phyloP scores from a whole-genome alignment of 176 grass and related monocot genomes.

The Carex pumila region DNA sequence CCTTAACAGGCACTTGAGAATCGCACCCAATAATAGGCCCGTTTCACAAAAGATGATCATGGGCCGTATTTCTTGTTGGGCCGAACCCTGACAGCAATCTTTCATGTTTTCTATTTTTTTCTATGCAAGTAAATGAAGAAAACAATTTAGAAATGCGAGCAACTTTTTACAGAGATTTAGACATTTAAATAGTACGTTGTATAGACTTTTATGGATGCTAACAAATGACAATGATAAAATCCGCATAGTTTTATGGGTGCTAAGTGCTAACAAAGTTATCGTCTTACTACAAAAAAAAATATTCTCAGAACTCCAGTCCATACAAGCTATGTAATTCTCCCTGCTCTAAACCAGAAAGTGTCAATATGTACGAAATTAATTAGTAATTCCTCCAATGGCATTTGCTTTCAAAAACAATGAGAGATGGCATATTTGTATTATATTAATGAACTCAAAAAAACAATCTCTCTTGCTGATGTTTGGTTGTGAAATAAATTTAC shows the following conservation, averaged over 20 bases:
- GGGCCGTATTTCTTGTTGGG: not conserved
- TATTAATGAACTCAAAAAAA: no score
- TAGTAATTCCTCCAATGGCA: not conserved
- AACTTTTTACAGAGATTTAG: not conserved
- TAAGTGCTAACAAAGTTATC: no score
- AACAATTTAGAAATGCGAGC: not conserved
- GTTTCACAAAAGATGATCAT: not conserved
- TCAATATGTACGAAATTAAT: no score
- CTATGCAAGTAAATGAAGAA: not conserved
- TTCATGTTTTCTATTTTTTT: not conserved
- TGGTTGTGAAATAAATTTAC: no score
- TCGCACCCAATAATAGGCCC: not conserved
- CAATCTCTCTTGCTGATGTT: no score
- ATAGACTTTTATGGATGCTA: not conserved
- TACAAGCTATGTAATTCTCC: no score
- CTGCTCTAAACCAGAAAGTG: no score
- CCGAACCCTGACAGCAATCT: not conserved
- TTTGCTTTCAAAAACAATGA: not conserved
- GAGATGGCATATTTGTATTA: no score
- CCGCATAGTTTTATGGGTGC: not conserved
- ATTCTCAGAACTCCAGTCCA: no score
- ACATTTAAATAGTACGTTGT: not conserved
- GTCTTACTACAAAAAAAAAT: no score
- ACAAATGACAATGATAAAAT: not conserved
- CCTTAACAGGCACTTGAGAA: not conserved